A percentile compares a stretch with the other conserved stretches of the same genome.
These are phyloP conservation scores for Sphagnum magellanicum DNA, from an alignment of 228 moss, liverwort and hornwort species.

Conservation along the genomic window DNA sequence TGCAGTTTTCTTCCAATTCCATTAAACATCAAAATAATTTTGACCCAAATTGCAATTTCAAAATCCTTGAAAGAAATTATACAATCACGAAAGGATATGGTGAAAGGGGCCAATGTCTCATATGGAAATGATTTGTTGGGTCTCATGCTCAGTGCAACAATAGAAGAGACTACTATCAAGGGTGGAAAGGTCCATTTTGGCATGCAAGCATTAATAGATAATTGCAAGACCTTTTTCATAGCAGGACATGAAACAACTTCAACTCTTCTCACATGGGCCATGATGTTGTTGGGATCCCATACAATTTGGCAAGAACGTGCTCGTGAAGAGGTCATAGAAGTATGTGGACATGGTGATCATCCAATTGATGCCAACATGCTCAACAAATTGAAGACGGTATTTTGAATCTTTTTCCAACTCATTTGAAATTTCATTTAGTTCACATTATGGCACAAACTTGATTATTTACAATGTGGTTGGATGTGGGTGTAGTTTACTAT, in stretches of 20 bases:
- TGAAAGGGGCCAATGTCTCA: neutral
- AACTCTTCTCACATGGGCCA: slow-evolving; percentile 13
- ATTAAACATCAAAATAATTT: neutral
- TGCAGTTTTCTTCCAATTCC: slow-evolving; percentile 8
- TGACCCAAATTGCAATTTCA: neutral
- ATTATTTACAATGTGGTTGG: too few relatives aligned
- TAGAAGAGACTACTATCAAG: slow-evolving; percentile 6
- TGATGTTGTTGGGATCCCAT: slow-evolving; percentile 20
- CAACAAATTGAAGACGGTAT: too few relatives aligned
- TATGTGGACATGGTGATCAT: slow-evolving; percentile 4
- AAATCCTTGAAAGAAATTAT: slow-evolving; percentile 2
- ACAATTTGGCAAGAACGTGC: slow-evolving; percentile 11
- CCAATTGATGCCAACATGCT: neutral
- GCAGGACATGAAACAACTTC: slow-evolving; percentile 27
- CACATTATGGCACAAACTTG: too few relatives aligned
- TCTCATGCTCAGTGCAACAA: slow-evolving; percentile 15
- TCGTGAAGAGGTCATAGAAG: slow-evolving; percentile 10
- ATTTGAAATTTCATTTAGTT: too few relatives aligned
- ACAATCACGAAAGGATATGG: neutral
- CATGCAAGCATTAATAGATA: slow-evolving; percentile 11
- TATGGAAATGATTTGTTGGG: slow-evolving; percentile 17
- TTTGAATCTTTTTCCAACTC: too few relatives aligned
- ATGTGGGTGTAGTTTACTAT: too few relatives aligned
- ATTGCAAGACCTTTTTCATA: slow-evolving; percentile 18
- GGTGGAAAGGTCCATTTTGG: slow-evolving; percentile 1